Evolutionary conservation across 2,329 filamentous ascomycete genomes (phyloP), one percentile per base, ranked within the genome.

Genomic region (Dothistroma septosporum): DNA sequence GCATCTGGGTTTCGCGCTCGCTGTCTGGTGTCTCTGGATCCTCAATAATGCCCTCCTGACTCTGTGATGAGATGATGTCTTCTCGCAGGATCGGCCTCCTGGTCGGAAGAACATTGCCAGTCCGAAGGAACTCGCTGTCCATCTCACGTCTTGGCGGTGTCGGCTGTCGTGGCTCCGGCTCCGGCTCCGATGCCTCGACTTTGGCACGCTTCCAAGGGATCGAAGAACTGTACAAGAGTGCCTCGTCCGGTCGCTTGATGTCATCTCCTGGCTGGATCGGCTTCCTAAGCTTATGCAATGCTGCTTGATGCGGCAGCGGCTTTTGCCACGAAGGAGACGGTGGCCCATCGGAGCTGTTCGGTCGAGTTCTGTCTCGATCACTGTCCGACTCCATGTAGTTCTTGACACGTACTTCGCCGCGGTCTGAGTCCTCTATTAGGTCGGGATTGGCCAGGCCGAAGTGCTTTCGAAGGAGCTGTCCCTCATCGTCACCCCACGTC

Each of bases 181-280:
- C 6, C 24, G 24, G 24, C 24, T 6, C 24, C 24, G 10, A 53
- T 28, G 24, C 28, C 60, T 53, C 41, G 53, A 61, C 19, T 57
- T 59, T 32, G 11, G 50, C 24, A 46, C 49, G 48, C 58, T 57
- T 59, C 49, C 63, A 57, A 9, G 58, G 53, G 5, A 55, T 54
- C 11, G 53, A 31, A 57, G 33, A 31, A 5, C 57, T 58, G 44
- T 67, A 67, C 5, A 67, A 53, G 10, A 67, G 44, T 12, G 58
- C 61, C 32, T 63, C 57, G 14, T 67, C 60, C 9, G 64, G 59
- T 47, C 61, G 57, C 53, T 63, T 66, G n/a, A 64, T 33, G 19
- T 67, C 64, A 46, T 67, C 65, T 32, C 65, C 65, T 19, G 65
- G 66, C 32, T 65, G 64, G 12, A 68, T 60, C 12, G 66, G 64